Evolutionary conservation across 2,329 filamentous ascomycete species (phyloP), one percentile per base, ranked within the genome.

Genomic region (Lasiodiplodia hormozganensis): DNA sequence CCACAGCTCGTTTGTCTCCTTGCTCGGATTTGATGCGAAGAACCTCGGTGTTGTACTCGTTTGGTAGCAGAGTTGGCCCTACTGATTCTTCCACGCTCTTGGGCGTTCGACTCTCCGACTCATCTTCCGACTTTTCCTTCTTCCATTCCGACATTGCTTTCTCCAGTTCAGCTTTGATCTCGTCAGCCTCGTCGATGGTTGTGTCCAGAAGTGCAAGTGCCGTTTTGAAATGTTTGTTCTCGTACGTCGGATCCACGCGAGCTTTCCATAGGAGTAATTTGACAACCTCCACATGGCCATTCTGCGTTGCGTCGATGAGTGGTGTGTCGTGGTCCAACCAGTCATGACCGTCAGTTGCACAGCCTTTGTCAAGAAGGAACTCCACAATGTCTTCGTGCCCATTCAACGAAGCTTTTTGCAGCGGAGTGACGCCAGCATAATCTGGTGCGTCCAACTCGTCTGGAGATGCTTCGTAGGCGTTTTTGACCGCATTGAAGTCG

Each of bases 271-370:
- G 84, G 40, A 99, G 83, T 11, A 97, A 84, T 74, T 89, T 92
- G 52, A 99, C 92, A 4, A 98, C 95, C 21, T 92, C 92, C 8
- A 97, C 78, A 76, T 99, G 94, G 0, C 93, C 93, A 75, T 99
- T 99, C 73, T 98, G 96, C 34, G 98, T 94, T 5, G 96, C 96
- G 82, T 99, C 96, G 66, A 99, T 90, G 43, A 99, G 86, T 34
- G 96, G 96, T 0, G 96, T 98, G 75, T 99, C 96, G 75, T 93
- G 81, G 68, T 85, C 93, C 36, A 68, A n/a, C 58, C 51, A 64
- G 51, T 68, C 67, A 43, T 68, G 67, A 3, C 62, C 60, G 74
- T 94, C 91, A 56, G 96, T 86, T 67, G 92, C 91, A 80, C 94
- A 97, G 40, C 93, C 92, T 70, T 93, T 90, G 10, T 92, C 88